Base-by-base conservation (phyloP, 2,329 filamentous ascomycete genomes). In the Thelonectria discophora region DNA sequence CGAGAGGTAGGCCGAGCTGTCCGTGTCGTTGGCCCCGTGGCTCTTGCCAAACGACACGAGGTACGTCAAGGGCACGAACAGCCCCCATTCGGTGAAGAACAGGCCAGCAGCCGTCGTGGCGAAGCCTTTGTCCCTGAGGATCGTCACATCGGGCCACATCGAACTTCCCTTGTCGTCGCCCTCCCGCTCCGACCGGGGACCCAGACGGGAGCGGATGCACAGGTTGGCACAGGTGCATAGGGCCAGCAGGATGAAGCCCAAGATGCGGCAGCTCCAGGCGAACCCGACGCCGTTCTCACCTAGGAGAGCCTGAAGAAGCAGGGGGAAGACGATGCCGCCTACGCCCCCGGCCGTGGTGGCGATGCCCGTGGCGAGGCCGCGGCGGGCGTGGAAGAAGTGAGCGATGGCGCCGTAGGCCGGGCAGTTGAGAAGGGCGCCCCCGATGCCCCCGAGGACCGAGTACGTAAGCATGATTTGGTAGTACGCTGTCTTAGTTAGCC, bases 391-490 rank as follows among this genome's bases (percentile, higher is more conserved):
- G 79, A 97, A 97, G 79, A 87, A 96, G 73, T 96, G 92, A 0
- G 90, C 90, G 40, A 94, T 87, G 20, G 88, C 86, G 12, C 89
- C 88, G 65, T 95, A 85, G 0, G 90, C 86, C 0, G 92, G 91
- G 0, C 90, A 93, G 75, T 93, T 93, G 62, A 95, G 86, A 45
- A 94, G 80, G 0, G 90, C 90, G 2, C 89, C 90, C 12, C 90
- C 90, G 1, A 91, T 69, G 3, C 92, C 92, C 20, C 88, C 88
- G 2, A 94, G 75, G 1, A 95, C 79, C 0, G 90, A 90, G 72
- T 94, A 92, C 13, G 88, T 85, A 18, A 96, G 79, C 74, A 95
- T 85, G 73, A 95, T 94, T 53, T 96, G 91, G 82, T 90, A 94
- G 74, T 92, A 94, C 11, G 50, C 68, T 68, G 32, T n/a, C n/a